Evolutionary conservation across 106 monocot species (phyloP).

Genomic region (Platanthera guangdongensis): DNA sequence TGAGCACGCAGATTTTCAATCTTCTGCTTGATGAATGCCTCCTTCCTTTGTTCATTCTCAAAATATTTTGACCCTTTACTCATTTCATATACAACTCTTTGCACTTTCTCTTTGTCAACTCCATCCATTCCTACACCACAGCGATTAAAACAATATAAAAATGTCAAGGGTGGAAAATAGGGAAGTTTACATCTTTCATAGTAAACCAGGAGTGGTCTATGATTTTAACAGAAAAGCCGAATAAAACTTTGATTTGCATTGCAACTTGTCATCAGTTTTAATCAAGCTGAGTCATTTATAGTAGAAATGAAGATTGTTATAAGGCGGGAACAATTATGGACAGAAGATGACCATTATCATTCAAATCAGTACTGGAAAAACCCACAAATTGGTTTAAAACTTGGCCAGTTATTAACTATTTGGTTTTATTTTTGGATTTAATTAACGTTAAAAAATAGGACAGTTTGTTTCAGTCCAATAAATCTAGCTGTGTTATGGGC

Average conservation of each 20-base stretch:
- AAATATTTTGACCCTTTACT: constrained; percentile 99
- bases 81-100: constrained; percentile 83
- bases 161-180: neutral
- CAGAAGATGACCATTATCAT: no score
- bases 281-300: no score
- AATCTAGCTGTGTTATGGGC: no score
- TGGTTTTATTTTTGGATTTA: no score
- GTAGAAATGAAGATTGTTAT: no score
- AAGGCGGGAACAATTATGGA: no score
- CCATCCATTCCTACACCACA: constrained; percentile 89
- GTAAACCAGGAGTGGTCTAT: neutral
- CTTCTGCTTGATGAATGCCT: constrained; percentile 62
- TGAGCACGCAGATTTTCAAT: constrained; percentile 54
- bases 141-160: neutral
- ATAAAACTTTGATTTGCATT: neutral
- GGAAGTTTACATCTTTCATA: neutral
- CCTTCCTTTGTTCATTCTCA: constrained; percentile 85
- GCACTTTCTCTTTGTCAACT: constrained; percentile 97
- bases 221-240: neutral
- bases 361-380: no score
- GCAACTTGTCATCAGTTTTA: no score
- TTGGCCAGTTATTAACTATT: no score
- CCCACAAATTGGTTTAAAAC: no score
- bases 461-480: no score
- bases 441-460: no score